Percentiles rank a stretch among this genome's conserved stretches.
Evolutionary conservation across 225 moss, liverwort and hornwort genomes (phyloP).

Genomic region (Pseudoscleropodium purum): DNA sequence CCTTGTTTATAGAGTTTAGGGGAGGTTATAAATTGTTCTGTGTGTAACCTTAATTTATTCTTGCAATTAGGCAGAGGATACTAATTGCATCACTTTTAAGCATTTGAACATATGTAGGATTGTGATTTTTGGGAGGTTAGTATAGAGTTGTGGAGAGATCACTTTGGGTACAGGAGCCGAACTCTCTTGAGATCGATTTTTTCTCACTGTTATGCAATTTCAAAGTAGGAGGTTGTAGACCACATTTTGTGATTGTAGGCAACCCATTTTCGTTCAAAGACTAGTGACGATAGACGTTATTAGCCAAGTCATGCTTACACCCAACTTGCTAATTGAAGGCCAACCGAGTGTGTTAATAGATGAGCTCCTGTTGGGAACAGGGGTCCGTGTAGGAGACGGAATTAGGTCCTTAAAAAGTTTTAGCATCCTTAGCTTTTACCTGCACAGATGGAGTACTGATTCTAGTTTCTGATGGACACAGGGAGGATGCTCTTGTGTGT

Average conservation of each 20-base stretch:
- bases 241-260: background rate
- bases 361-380: background rate
- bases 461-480: slow-evolving; percentile 4
- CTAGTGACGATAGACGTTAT: background rate
- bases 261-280: background rate
- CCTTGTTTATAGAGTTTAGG: background rate
- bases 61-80: background rate
- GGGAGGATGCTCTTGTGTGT: slow-evolving; percentile 95
- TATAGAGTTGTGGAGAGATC: background rate
- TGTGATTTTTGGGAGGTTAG: background rate
- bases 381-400: background rate
- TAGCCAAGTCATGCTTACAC: background rate
- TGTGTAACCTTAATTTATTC: background rate
- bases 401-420: background rate
- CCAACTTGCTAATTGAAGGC: background rate
- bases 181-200: background rate
- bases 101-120: background rate
- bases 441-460: background rate
- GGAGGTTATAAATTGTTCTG: background rate
- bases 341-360: background rate
- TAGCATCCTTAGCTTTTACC: background rate
- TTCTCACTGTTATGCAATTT: background rate
- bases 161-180: background rate
- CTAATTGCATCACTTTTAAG: background rate
- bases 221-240: background rate